Base-by-base conservation (phyloP, 805 yeast species). In the Teunomyces atbi region DNA sequence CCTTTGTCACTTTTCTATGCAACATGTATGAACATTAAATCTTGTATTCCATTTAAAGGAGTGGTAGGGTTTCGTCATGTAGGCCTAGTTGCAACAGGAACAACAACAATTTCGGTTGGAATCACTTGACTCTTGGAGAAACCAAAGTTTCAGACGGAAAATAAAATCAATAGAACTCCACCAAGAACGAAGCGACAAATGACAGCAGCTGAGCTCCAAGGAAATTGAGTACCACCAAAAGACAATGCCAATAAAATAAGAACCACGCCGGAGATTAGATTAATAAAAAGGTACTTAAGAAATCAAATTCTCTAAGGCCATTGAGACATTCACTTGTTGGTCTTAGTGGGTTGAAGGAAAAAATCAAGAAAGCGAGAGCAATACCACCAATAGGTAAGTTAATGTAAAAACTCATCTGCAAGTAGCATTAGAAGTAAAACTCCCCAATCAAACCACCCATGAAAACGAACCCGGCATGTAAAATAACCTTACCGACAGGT, bases 331-430 rank as follows among this genome's bases (percentile, higher is more conserved):
- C 33, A 29, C 33, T 2, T 29, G 12, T 29, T 4, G 33, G 33
- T 7, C 33, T 13, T 5, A 63, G 64, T 1, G 63, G 62, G 27
- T 55, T 57, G 50, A 53, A 60, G 1, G 54, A 45, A 29, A 46
- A 51, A 18, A 45, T 20, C 27, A 60, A 58, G 20, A 52, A 48
- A 1, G 44, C 47, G 34, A 56, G 41, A 2, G 63, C 62, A 18
- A 54, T 30, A 2, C 56, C 62, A 1, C 64, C 64, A 20, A 60
- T 45, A 5, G 64, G 64, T 44, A 60, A 53, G 34, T 60, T 60
- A 48, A 60, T 56, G 54, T 60, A 60, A 44, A 60, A 21, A 60
- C 56, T 63, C 64, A 60, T 48, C 64, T 52, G 63, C 64, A 60
- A 7, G 60, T 44, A 5, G 54, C 63, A 13, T 54, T 50, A 11